Evolutionary conservation across 1,284 basidiomycete genomes (phyloP).

Genomic region (Cutaneotrichosporon spelunceum): DNA sequence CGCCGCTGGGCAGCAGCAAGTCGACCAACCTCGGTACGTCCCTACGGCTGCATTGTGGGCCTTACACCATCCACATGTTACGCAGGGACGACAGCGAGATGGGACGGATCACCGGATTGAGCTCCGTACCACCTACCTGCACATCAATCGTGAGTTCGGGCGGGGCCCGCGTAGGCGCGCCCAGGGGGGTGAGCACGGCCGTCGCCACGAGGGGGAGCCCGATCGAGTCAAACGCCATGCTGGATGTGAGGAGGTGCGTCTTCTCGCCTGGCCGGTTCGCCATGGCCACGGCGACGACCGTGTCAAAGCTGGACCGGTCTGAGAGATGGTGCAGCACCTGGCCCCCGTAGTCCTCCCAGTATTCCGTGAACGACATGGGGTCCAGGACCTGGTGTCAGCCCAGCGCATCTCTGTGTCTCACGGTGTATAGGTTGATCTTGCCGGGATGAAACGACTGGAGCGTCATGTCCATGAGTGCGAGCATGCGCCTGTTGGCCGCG

Average conservation of each 20-base stretch:
- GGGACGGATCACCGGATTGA: slow-evolving; percentile 19
- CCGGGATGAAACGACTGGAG: slow-evolving; percentile 14
- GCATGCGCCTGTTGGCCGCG: slow-evolving; percentile 22
- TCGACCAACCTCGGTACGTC: slow-evolving; percentile 13
- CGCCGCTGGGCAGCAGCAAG: background rate
- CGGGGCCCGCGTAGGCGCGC: background rate
- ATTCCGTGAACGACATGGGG: slow-evolving; percentile 18
- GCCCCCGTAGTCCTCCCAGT: slow-evolving; percentile 22
- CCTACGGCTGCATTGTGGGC: background rate
- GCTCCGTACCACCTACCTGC: slow-evolving; percentile 24
- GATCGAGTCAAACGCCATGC: slow-evolving; percentile 22
- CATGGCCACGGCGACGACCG: slow-evolving; percentile 12
- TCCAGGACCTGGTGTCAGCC: slow-evolving; percentile 20
- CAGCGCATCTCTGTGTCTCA: slow-evolving; percentile 1
- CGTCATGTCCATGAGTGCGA: slow-evolving; percentile 14
- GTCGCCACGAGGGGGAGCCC: slow-evolving; percentile 22
- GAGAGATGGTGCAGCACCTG: slow-evolving; percentile 22
- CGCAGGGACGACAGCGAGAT: slow-evolving; percentile 20
- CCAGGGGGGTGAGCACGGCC: slow-evolving; percentile 18
- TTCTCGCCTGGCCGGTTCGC: slow-evolving; percentile 9
- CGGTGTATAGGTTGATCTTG: slow-evolving; percentile 17
- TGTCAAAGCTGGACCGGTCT: slow-evolving; percentile 19
- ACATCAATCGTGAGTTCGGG: slow-evolving; percentile 21
- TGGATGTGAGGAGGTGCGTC: slow-evolving; percentile 18
- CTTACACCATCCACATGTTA: slow-evolving; percentile 18